These are phyloP conservation scores for Fusarium burgessii DNA, from an alignment of 2,329 filamentous ascomycete genomes.

Conservation along the genomic window DNA sequence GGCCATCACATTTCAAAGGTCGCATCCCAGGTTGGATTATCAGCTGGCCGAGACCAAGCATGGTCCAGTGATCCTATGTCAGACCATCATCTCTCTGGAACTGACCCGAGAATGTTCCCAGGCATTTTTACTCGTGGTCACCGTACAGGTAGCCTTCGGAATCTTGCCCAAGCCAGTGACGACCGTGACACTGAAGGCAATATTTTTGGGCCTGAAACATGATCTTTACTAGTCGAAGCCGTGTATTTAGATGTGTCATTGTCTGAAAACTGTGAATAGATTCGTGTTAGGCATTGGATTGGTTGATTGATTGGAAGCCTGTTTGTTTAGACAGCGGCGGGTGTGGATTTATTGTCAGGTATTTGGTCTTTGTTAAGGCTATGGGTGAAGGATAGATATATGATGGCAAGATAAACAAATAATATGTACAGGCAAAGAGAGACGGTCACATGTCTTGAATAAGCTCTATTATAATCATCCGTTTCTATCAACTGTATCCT, in stretches of 20 bases:
- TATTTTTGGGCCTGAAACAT: conserved; percentile 31
- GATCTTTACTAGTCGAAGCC: conserved; percentile 8
- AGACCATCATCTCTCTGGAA: conserved; percentile 64
- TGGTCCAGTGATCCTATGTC: conserved; percentile 55
- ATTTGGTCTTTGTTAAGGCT: background rate
- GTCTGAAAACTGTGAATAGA: background rate
- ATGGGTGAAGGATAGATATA: background rate
- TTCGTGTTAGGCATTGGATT: background rate
- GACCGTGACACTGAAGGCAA: conserved; percentile 37
- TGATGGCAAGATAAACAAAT: background rate
- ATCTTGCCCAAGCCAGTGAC: conserved; percentile 44
- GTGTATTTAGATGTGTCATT: background rate
- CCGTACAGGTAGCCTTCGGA: conserved; percentile 57
- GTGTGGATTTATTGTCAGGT: background rate
- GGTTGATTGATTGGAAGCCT: background rate
- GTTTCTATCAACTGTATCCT: no score
- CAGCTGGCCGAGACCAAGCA: conserved; percentile 49
- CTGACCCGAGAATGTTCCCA: conserved; percentile 78
- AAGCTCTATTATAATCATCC: no score
- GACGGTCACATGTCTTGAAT: no score
- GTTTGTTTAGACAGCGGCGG: conserved; percentile 1
- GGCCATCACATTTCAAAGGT: conserved; percentile 22
- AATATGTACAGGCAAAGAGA: background rate
- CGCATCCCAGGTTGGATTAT: conserved; percentile 40
- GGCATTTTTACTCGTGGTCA: conserved; percentile 70